phyloP scores from a whole-genome alignment of 805 yeast species.

The Sugiyamaella floridensis region DNA sequence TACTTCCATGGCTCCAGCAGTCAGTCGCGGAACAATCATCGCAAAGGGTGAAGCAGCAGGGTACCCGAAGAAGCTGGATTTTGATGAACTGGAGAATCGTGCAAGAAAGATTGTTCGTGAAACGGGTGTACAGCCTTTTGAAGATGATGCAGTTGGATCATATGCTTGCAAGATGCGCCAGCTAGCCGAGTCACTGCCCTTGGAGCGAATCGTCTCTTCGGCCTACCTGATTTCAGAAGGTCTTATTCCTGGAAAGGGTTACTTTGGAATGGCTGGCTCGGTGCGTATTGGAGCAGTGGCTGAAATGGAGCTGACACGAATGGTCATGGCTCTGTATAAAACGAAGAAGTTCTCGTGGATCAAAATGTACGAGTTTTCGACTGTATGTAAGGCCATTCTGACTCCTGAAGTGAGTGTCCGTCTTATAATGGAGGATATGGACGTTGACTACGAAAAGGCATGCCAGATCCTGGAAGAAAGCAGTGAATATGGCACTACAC shows the following conservation, averaged over 20 bases:
- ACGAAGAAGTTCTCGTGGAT: not conserved
- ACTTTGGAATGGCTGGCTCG: not conserved
- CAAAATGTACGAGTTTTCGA: not conserved
- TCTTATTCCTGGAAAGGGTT: conserved; percentile 1
- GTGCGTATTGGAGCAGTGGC: conserved; percentile 2
- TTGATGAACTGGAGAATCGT: not conserved
- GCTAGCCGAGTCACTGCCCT: not conserved
- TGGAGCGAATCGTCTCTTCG: not conserved
- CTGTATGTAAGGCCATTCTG: not conserved
- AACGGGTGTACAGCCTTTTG: not conserved
- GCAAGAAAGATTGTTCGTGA: not conserved
- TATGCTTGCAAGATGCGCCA: not conserved
- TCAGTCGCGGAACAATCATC: not conserved
- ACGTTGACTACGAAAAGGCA: not conserved
- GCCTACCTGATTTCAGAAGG: not conserved
- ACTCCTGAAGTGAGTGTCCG: not conserved
- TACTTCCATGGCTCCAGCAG: too few species aligned
- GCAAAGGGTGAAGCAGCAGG: not conserved
- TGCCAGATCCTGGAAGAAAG: conserved; percentile 1
- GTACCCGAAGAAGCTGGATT: not conserved
- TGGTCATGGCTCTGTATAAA: not conserved
- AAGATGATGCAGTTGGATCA: not conserved
- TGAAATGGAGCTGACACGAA: not conserved
- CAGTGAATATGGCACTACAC: conserved; percentile 24
- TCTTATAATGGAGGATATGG: conserved; percentile 2